Base-by-base conservation (phyloP, 2,329 filamentous ascomycete species). In the Hypomyces rosellus region DNA sequence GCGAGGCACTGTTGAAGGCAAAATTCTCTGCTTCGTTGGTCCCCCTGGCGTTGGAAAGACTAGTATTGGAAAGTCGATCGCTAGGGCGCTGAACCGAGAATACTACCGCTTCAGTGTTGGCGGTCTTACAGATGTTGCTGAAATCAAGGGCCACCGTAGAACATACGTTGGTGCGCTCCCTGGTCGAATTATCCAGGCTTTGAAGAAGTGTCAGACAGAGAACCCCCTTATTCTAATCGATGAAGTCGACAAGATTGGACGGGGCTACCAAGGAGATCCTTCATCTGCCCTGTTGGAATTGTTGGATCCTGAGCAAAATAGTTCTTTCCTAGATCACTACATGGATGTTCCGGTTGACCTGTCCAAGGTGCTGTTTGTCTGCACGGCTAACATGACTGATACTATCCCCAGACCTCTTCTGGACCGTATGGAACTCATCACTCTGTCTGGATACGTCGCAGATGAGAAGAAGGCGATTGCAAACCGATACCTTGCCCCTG, bases 401-500 rank as follows among this genome's bases (percentile, higher is more conserved):
- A 99, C 93, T 0, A 99, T 99, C 54, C 93, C 93, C 14, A 82
- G 91, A 39, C 95, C 93, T 3, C 77, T 99, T 0, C 78, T 97
- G 14, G 93, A 99, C 65, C 86, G 93, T 59, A 99, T 99, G 93
- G 93, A 99, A 68, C 83, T 97, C 61, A 99, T 99, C 59, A 84
- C 95, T 55, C 78, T 99, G 2, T 97, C 92, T 34, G 93, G 93
- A 11, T 99, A 99, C 64, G 92, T 99, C 46, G 85, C 92, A 0
- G 92, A 99, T 57, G 93, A 99, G 77, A 99, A 99, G 78, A 96
- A 95, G 84, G 92, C 93, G 3, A 99, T 99, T 62, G 93, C 93
- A 3, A 86, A 99, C 65, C 82, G 83, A 57, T 99, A 99, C 64
- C 81, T 99, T 22, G 88, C 89, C 1, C 93, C 93, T 7, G 86